Evolutionary conservation across 1,284 basidiomycete genomes (phyloP).

Genomic region (Ganoderma resinaceum): DNA sequence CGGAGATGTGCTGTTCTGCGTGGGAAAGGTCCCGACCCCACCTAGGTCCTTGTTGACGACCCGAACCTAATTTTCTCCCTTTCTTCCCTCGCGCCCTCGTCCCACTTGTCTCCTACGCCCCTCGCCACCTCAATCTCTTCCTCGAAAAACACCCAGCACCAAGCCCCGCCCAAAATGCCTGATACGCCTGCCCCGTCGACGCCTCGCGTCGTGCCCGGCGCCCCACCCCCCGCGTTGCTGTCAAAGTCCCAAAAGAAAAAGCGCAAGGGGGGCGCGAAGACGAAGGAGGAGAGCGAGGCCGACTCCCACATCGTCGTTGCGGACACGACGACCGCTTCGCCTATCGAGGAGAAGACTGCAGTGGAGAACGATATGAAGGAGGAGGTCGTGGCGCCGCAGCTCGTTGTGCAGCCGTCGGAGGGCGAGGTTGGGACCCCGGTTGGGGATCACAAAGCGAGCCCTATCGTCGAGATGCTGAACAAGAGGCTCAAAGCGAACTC

Average conservation of each 20-base stretch:
- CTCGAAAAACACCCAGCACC: background rate
- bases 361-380: slow-evolving; percentile 56
- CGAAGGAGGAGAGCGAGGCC: slow-evolving; percentile 33
- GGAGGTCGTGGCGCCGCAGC: slow-evolving; percentile 55
- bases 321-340: slow-evolving; percentile 54
- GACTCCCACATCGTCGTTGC: slow-evolving; percentile 43
- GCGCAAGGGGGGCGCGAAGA: slow-evolving; percentile 61
- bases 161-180: slow-evolving; percentile 46
- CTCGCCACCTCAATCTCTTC: slow-evolving; percentile 11
- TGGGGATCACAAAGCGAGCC: slow-evolving; percentile 60
- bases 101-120: background rate
- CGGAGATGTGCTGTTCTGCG: slow-evolving; percentile 7
- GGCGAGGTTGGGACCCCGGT: slow-evolving; percentile 47
- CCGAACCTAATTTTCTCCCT: slow-evolving; percentile 14
- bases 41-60: slow-evolving; percentile 13
- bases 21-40: slow-evolving; percentile 30
- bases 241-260: slow-evolving; percentile 74
- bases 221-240: slow-evolving; percentile 62
- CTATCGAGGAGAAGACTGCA: slow-evolving; percentile 62
- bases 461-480: slow-evolving; percentile 77
- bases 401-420: slow-evolving; percentile 49
- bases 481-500: slow-evolving; percentile 78
- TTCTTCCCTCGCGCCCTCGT: slow-evolving; percentile 12
- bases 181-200: slow-evolving; percentile 44
- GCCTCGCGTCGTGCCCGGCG: slow-evolving; percentile 75